These are phyloP conservation scores for Tolypocladium paradoxum DNA, from an alignment of 2,329 filamentous ascomycete genomes.

Conservation along the genomic window DNA sequence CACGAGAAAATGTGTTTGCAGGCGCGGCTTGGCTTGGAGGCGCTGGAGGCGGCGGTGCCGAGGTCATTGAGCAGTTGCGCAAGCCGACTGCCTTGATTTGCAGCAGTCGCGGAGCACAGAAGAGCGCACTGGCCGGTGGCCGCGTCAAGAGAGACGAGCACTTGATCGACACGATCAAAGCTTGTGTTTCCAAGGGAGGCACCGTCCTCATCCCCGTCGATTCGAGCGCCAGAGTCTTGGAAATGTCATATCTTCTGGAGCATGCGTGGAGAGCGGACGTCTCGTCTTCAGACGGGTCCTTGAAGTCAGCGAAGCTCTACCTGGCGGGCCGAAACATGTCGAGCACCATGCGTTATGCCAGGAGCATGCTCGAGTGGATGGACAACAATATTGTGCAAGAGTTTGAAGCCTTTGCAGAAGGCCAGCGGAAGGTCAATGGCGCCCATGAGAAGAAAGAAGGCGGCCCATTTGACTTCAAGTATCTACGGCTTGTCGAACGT, in stretches of 20 bases:
- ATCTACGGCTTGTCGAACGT: slow-evolving; percentile 73
- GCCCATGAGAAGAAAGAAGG: slow-evolving; percentile 41
- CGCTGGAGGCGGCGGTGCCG: slow-evolving; percentile 66
- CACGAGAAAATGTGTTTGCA: slow-evolving; percentile 87
- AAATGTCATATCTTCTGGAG: slow-evolving; percentile 85
- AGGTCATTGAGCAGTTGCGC: slow-evolving; percentile 86
- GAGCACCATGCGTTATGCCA: slow-evolving; percentile 79
- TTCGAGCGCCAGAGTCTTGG: slow-evolving; percentile 86
- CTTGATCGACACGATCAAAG: slow-evolving; percentile 69
- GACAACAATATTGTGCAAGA: slow-evolving; percentile 89
- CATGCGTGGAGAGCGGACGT: slow-evolving; percentile 73
- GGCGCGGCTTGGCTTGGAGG: slow-evolving; percentile 90
- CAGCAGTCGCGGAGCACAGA: slow-evolving; percentile 71
- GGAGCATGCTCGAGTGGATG: slow-evolving; percentile 99
- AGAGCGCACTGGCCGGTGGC: slow-evolving; percentile 58
- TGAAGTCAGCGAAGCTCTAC: slow-evolving; percentile 55
- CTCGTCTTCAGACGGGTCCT: slow-evolving; percentile 35
- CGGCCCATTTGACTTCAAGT: slow-evolving; percentile 83
- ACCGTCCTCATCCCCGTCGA: slow-evolving; percentile 91
- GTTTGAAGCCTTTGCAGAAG: slow-evolving; percentile 62
- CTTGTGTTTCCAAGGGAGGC: slow-evolving; percentile 70
- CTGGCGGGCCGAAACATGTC: slow-evolving; percentile 78
- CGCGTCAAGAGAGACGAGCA: slow-evolving; percentile 76
- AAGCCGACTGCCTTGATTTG: slow-evolving; percentile 92
- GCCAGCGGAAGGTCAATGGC: slow-evolving; percentile 33